Evolutionary conservation across 2,329 filamentous ascomycete genomes (phyloP), one percentile per base, ranked within the genome.

Genomic region (Sclerotinia spermophila): DNA sequence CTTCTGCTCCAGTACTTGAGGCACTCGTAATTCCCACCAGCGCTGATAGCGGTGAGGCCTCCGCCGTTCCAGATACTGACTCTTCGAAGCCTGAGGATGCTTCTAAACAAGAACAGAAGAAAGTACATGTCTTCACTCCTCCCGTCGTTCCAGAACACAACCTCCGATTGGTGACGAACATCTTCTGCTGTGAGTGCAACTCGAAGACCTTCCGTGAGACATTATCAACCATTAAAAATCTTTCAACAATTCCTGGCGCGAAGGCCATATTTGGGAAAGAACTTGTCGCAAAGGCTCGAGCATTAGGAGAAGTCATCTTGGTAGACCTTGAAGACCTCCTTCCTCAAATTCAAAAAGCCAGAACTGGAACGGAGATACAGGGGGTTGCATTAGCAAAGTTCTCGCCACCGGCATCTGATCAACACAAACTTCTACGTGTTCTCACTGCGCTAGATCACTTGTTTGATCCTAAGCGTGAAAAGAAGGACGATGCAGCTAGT

Each of bases 171-270:
- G 94, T 99, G n/a, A 92, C 98, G 76, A 96, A 96, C 79, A 97
- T 99, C 71, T 92, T 99, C 75, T 93, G 97, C 58, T 95, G 95
- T 73, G 96, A 99, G 81, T 99, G 96, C 82, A 97, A 93, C 78
- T 94, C 93, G 73, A 97, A 97, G 84, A 98, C 96, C 0, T 99
- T 99, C 86, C 92, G 96, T 79, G 96, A 98, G 81, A 98, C 96
- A 0, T 87, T 99, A 68, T 96, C 95, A 24, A 96, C 96, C n/a
- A 97, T 99, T 84, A 98, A 97, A 83, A 97, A 98, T 78, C 86
- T 99, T 58, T 98, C 94, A 7, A 90, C 92, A 53, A 96, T 99
- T 72, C 94, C 95, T 24, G 93, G 92, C 19, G 94, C 95, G 27
- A 96, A 96, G 81, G 88, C 92, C 68, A 86, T 93, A 17, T 98